These are phyloP conservation scores for Smittium culicis DNA, from an alignment of 371 early-diverging fungal genomes.

Conservation along the genomic window DNA sequence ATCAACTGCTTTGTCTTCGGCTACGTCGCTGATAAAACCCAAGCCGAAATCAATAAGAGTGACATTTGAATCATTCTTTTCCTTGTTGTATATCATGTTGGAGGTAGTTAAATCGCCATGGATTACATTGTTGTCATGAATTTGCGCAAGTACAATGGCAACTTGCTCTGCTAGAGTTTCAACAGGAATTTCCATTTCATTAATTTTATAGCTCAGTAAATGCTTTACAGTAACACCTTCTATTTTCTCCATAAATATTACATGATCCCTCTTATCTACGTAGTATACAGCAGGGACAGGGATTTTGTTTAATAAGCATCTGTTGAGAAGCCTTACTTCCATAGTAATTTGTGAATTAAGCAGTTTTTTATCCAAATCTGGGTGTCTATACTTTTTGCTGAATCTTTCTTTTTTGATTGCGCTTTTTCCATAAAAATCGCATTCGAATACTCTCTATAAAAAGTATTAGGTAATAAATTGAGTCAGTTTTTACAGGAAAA, in stretches of 20 bases:
- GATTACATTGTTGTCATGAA: constrained; percentile 78
- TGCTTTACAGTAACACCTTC: constrained; percentile 61
- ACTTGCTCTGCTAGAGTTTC: constrained; percentile 40
- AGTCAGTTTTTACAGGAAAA: background rate
- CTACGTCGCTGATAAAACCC: constrained; percentile 61
- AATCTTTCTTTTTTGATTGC: constrained; percentile 75
- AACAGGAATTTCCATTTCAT: constrained; percentile 22
- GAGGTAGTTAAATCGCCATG: constrained; percentile 99
- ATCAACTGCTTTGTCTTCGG: constrained; percentile 99
- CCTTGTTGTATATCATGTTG: constrained; percentile 68
- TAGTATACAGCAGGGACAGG: constrained; percentile 70
- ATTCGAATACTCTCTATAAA: constrained; percentile 24
- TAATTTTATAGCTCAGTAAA: constrained; percentile 40
- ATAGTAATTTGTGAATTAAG: constrained; percentile 61
- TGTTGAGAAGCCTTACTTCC: constrained; percentile 67
- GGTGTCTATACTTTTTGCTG: constrained; percentile 81
- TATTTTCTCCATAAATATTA: constrained; percentile 79
- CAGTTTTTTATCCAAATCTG: constrained; percentile 69
- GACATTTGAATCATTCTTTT: constrained; percentile 27
- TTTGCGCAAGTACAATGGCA: constrained; percentile 54
- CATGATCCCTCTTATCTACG: constrained; percentile 48
- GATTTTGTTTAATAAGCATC: constrained; percentile 55
- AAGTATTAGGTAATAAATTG: background rate
- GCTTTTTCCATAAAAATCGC: constrained; percentile 28
- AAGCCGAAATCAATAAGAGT: constrained; percentile 97